Conservation (phyloP, 768 basidiomycete species). For the Tulasnella sp. region DNA sequence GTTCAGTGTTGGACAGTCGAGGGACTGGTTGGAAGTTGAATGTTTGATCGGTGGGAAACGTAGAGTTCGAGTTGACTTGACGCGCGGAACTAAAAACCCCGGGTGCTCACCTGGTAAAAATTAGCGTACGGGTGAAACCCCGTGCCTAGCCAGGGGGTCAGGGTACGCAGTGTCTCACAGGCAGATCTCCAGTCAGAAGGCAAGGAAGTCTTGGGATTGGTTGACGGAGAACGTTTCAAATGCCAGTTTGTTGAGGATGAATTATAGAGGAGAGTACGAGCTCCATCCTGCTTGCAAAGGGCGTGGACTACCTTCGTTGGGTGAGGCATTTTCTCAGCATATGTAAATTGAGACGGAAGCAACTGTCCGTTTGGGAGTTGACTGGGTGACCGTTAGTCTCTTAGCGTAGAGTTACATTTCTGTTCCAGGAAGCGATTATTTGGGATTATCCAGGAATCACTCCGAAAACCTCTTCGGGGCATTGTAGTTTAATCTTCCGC, state of each 20-base stretch:
- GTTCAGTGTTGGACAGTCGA: no score
- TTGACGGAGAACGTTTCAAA: neutral
- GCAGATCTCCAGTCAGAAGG: neutral
- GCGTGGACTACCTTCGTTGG: neutral
- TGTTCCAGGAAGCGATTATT: neutral
- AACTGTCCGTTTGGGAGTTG: neutral
- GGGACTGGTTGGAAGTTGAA: no score
- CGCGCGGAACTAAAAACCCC: no score
- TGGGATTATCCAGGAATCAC: neutral
- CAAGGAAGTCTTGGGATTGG: neutral
- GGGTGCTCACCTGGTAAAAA: no score
- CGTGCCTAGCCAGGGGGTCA: no score
- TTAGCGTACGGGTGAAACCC: no score
- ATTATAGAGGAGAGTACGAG: neutral
- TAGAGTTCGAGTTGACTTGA: no score
- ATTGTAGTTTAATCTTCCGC: no score
- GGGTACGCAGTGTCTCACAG: no score
- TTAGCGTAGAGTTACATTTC: neutral
- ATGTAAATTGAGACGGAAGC: neutral
- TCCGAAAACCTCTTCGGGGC: neutral
- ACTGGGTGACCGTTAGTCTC: neutral
- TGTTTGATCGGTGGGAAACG: no score
- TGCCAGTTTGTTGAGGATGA: neutral
- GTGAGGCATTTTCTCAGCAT: neutral
- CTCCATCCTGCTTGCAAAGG: neutral